Conservation (phyloP, 768 basidiomycete genomes). For the Kwoniella europaea region DNA sequence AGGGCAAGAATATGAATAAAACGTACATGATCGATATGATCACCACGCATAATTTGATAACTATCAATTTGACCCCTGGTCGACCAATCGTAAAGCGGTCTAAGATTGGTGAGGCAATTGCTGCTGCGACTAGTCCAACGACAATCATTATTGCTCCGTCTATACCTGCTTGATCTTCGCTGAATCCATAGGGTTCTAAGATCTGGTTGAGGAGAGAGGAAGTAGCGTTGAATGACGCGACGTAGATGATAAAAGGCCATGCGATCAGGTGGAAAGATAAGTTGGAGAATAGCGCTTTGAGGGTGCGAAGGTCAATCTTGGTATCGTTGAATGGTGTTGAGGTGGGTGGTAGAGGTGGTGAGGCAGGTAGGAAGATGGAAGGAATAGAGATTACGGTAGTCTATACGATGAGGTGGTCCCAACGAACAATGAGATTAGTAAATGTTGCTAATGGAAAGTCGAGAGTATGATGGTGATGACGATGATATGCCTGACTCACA, state of each 20-base stretch:
- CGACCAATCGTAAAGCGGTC: constrained; percentile 7
- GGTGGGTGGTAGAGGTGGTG: constrained; percentile 20
- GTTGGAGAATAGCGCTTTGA: constrained; percentile 1
- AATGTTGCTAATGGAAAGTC: background rate
- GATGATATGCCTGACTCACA: constrained; percentile 4
- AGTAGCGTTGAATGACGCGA: constrained; percentile 23
- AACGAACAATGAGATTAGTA: background rate
- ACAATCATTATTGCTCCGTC: constrained; percentile 21
- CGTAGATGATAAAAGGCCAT: constrained; percentile 25
- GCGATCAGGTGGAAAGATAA: constrained; percentile 20
- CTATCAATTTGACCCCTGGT: background rate
- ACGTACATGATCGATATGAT: constrained; percentile 13
- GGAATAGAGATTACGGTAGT: constrained; percentile 14
- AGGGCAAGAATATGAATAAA: constrained; percentile 15
- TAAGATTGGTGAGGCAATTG: constrained; percentile 16
- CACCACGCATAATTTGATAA: constrained; percentile 11
- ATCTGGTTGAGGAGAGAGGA: constrained; percentile 24
- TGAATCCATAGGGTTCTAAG: constrained; percentile 15
- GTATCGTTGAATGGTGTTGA: constrained; percentile 6
- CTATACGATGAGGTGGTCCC: background rate
- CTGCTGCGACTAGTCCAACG: constrained; percentile 17
- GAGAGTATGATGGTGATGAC: background rate
- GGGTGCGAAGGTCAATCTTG: background rate
- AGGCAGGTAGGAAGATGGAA: constrained; percentile 8
- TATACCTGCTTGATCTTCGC: constrained; percentile 24